Evolutionary conservation across 106 monocot genomes (phyloP).

Genomic region (Cymbidium sinense): DNA sequence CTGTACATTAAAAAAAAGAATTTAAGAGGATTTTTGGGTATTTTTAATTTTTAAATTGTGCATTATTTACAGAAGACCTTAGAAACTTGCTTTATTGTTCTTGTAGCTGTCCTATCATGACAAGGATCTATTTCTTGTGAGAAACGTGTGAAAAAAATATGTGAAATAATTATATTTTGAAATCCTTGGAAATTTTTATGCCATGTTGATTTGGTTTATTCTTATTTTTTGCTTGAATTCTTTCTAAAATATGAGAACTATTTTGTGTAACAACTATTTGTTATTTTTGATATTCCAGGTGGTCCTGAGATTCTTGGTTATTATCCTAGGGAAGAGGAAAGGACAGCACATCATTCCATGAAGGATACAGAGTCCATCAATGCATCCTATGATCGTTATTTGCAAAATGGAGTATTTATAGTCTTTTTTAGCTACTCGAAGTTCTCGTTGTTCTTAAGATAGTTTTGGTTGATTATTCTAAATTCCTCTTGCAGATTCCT

Average conservation of each 20-base stretch:
- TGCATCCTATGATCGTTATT: conserved; percentile 88
- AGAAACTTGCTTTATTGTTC: not conserved
- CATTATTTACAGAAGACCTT: not conserved
- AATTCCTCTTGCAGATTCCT: conserved; percentile 11
- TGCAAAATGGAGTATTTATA: conserved; percentile 63
- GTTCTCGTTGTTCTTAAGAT: not conserved
- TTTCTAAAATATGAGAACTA: not conserved
- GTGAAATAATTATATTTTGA: not conserved
- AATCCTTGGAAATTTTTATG: not conserved
- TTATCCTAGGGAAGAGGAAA: conserved; percentile 54
- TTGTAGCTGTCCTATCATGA: not conserved
- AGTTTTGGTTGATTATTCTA: not conserved
- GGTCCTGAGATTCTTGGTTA: conserved; percentile 58
- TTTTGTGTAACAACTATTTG: not conserved
- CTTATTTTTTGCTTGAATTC: not conserved
- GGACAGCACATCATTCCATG: conserved; percentile 18
- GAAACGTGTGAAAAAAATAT: not conserved
- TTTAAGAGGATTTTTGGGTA: too few species aligned
- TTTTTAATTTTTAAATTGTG: not conserved
- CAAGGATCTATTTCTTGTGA: not conserved
- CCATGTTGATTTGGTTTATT: not conserved
- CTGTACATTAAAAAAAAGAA: too few species aligned
- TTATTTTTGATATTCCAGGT: conserved; percentile 33
- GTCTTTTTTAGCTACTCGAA: not conserved
- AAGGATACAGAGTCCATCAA: conserved; percentile 64